Conservation (phyloP, 1,284 basidiomycete species). For the Dichomitus squalens region DNA sequence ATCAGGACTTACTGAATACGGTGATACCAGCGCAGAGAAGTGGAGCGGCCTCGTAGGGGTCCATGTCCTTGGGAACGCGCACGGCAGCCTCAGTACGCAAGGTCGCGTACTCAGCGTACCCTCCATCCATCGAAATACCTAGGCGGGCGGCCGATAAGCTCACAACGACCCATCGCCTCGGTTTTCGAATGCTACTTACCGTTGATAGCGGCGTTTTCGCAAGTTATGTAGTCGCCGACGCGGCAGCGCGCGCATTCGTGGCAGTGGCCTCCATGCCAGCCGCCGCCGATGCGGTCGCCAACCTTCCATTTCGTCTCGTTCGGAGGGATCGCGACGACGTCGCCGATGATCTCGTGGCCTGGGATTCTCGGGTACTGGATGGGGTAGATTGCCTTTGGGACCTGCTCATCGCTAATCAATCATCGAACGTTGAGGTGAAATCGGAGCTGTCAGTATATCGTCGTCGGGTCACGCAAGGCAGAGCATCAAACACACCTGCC, state of each 20-base stretch:
- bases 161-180: background rate
- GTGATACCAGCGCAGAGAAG: conserved; percentile 73
- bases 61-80: conserved; percentile 68
- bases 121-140: conserved; percentile 24
- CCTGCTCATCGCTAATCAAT: conserved; percentile 26
- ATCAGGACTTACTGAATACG: conserved; percentile 23
- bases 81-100: conserved; percentile 50
- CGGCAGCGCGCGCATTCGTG: conserved; percentile 26
- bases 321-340: conserved; percentile 26
- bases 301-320: conserved; percentile 28
- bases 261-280: conserved; percentile 34
- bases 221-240: conserved; percentile 25
- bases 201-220: conserved; percentile 20
- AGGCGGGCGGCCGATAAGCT: background rate
- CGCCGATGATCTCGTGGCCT: conserved; percentile 33
- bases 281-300: conserved; percentile 31
- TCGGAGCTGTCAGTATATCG: background rate
- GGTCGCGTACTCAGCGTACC: conserved; percentile 25
- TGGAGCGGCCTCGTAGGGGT: conserved; percentile 78
- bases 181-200: conserved; percentile 6
- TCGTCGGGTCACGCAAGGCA: background rate
- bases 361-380: conserved; percentile 25
- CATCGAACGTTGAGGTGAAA: too few species aligned
- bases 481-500: conserved; percentile 21
- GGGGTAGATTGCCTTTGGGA: conserved; percentile 12